A percentile compares a stretch with the other conserved stretches of the same genome.
These are phyloP conservation scores for Discostella stelligera DNA, from an alignment of 352 stramenopile genomes.

Conservation along the genomic window DNA sequence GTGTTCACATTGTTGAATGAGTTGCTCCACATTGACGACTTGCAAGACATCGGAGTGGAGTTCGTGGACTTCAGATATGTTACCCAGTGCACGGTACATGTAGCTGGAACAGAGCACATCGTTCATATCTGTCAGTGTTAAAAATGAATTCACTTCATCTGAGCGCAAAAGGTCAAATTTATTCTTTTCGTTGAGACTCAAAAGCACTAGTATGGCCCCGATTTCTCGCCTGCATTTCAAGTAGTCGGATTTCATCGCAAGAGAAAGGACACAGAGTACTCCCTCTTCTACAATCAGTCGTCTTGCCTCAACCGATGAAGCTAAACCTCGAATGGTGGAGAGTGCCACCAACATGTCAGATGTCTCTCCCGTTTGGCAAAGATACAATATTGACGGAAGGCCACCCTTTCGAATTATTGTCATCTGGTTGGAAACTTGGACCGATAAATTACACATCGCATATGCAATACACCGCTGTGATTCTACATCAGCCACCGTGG, in stretches of 20 bases:
- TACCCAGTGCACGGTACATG: slow-evolving; percentile 86
- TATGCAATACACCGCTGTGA: slow-evolving; percentile 95
- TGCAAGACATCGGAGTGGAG: slow-evolving; percentile 86
- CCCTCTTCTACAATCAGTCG: slow-evolving; percentile 88
- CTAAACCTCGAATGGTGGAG: slow-evolving; percentile 88
- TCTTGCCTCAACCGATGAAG: slow-evolving; percentile 85
- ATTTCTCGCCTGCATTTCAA: slow-evolving; percentile 86
- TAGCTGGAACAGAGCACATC: slow-evolving; percentile 78
- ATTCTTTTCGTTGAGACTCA: slow-evolving; percentile 92
- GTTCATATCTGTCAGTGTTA: slow-evolving; percentile 85
- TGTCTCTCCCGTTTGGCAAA: slow-evolving; percentile 88
- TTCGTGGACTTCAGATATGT: slow-evolving; percentile 90
- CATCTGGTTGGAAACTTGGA: slow-evolving; percentile 85
- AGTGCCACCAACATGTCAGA: slow-evolving; percentile 90
- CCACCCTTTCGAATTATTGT: slow-evolving; percentile 90
- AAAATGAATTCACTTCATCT: slow-evolving; percentile 75
- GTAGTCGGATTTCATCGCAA: slow-evolving; percentile 86
- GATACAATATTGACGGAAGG: slow-evolving; percentile 91
- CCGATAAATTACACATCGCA: slow-evolving; percentile 92
- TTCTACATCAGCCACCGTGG: slow-evolving; percentile 89
- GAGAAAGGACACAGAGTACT: slow-evolving; percentile 84
- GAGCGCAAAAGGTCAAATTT: slow-evolving; percentile 90
- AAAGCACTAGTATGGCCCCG: slow-evolving; percentile 88
- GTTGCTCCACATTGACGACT: slow-evolving; percentile 49
- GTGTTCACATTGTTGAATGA: slow-evolving; percentile 34